Base-by-base conservation (phyloP, 768 basidiomycete genomes). In the Cystofilobasidium capitatum region DNA sequence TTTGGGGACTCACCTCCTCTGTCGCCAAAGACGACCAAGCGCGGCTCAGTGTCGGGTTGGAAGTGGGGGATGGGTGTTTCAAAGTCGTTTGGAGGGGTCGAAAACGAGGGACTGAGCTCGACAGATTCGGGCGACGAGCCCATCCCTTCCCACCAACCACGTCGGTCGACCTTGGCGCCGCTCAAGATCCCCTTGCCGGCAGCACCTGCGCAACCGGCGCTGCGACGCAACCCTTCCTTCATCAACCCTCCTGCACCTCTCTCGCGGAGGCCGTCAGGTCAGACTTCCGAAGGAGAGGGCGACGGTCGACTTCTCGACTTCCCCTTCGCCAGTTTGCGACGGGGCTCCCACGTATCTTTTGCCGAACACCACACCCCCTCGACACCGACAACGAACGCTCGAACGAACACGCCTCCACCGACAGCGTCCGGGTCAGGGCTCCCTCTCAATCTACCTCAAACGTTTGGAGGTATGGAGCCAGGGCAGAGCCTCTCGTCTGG, bases 1-100 rank as follows among this genome's bases (percentile, higher is more conserved):
- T 71, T 60, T 75, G 74, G 1, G 73, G 71, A 6, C 20, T 66
- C 26, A 16, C 71, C 26, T 22, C 65, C 16, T 66, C 63, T 64
- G 14, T 63, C 54, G 20, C 29, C 29, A 3, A 31, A 12, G 42
- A 33, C 31, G 42, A n/a, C n/a, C n/a, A 6, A 40, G 60, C 45
- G 26, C 22, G 61, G 16, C 13, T 66, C 36, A 4, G 71, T 10
- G 1, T 47, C 64, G 13, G 65, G 65, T 0, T 66, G 65, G 65
- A 58, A 42, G 24, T 66, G 65, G 65, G 64, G 64, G 2, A 29
- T 65, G 55, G 54, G 54, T 36, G 58, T 22, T 4, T 37, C 58
- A 12, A 3, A 55, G 51, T 55, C 51, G 51, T 55, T 55, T 20
- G 51, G 51, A 14, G 51, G 51, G 14, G 31, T 55, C 51, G 51